Evolutionary conservation across 2,329 filamentous ascomycete species (phyloP), one percentile per base, ranked within the genome.

Genomic region (Botryosphaeria dothidea): DNA sequence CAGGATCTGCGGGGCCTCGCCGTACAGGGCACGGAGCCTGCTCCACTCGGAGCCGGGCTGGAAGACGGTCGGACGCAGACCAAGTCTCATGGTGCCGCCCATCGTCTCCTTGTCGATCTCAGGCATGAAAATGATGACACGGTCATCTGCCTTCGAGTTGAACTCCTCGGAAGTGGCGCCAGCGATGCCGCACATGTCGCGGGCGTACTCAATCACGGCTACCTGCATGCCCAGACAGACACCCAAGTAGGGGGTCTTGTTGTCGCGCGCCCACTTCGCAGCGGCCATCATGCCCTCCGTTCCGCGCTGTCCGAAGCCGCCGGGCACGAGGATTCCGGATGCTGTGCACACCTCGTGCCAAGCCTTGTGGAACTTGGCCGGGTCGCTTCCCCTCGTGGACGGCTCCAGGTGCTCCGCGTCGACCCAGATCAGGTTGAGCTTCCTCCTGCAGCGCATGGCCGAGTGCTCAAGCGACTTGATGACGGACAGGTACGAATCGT

Each of bases 191-290:
- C 88, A 91, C 1, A 94, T 82, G 69, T 92, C 88, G 46, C 93
- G 88, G 1, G 93, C 92, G 71, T 88, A 92, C 78, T 98, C 93
- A 70, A 97, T 90, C 52, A 97, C 92, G 21, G 94, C 93, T 52
- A 97, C 86, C 77, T 98, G 95, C 89, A 97, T 92, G 65, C 93
- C 93, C 23, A 97, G 83, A 75, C 94, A 97, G 68, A 98, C 90
- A 66, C 95, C 95, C 0, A 98, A 84, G 79, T 90, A 97, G 1
- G 93, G 93, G 3, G 86, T 86, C 67, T 90, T 89, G 71, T 92
- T 89, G 69, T 90, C 90, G 64, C 95, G 89, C 1, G 94, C 93
- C 89, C 91, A 97, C 68, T 89, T 90, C n/a, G 91, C 90, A 3
- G 90, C 91, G 64, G 87, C 83, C 72, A 98, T 90, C 93, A 98